Evolutionary conservation across 257 asterid genomes (phyloP), one percentile per base, ranked within the genome.

Genomic region (Solanum pinnatisectum): DNA sequence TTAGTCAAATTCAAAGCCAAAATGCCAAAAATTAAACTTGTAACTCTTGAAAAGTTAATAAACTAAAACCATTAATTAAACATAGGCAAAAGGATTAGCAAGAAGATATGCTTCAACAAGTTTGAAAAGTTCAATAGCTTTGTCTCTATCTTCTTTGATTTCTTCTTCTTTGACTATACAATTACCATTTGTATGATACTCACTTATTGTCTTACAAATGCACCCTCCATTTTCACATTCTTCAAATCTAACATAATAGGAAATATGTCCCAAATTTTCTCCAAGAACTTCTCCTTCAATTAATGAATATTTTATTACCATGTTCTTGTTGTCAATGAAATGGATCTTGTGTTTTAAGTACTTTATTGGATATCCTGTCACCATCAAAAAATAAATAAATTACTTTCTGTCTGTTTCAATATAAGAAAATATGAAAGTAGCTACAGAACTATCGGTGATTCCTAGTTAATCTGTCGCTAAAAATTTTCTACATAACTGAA

Each of bases 71-170:
- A n/a, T 27, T 63, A 22, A 32, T 70, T 87, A 83, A 68, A 30
- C 37, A 81, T 90, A 90, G 32, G 83, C 65, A 30, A 72, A 84
- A 20, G 93, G 92, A 40, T 91, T 88, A 18, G 91, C 93, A 5
- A 37, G 59, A 40, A 92, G 89, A 67, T 90, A 87, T 6, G 89
- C 86, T 65, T 93, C 94, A 49, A 87, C 88, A 23, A 91, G 92
- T 88, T 90, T 89, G 89, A 90, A 86, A 86, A 93, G 83, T 10
- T 32, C 89, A 56, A 22, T 18, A 10, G 88, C 88, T 76, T 77
- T 90, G 8, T 91, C 92, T 88, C 90, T 89, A 7, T 90, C 94
- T 68, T 74, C 88, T 88, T 90, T 90, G 5, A 92, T 90, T n/a
- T 91, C 85, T 15, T 92, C 94, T 60, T 88, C 93, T 1, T 49